Base-by-base conservation (phyloP, 345 rosid species). In the Erodium maritimum region DNA sequence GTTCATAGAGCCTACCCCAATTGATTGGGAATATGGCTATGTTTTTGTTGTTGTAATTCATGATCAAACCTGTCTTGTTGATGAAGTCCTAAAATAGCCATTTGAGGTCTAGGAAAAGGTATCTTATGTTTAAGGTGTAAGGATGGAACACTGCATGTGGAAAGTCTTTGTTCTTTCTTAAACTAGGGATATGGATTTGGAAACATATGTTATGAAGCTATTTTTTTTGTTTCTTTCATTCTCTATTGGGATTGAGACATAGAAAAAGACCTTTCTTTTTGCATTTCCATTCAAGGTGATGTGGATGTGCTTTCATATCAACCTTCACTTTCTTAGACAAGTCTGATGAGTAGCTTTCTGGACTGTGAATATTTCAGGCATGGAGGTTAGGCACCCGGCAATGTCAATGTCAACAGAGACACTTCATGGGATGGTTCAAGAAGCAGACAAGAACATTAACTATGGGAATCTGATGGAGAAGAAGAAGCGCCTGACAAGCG, bases 391-490 rank as follows among this genome's bases (percentile, higher is more conserved):
- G 73, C 78, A 79, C 64, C 56, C 72, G 56, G 69, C 63, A 63
- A 61, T 80, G 70, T 42, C 48, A 42, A 42, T 42, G 48, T 42
- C 48, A 42, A 71, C 62, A 22, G 75, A 69, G 50, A 53, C 65
- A 61, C 56, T 61, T 18, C 67, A 61, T 29, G 78, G 83, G 46
- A 52, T 74, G 71, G 62, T 71, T 24, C 69, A 42, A 16, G 48
- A 2, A 12, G 12, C 68, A 19, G 70, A 50, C 53, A 83, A 70
- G 79, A 78, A n/a, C 50, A 60, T 68, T 17, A 33, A 37, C 59
- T 78, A 58, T 37, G 75, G 72, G 14, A 55, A 62, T 22, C 69
- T 72, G 23, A 29, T 29, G 85, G 88, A 88, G 74, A 91, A 83
- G 79, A 74, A 79, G 75, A 69, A 82, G 6, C 22, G 24, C 22